Evolutionary conservation across 169 alveolate species (phyloP).

Genomic region (Plasmodium falciparum): DNA sequence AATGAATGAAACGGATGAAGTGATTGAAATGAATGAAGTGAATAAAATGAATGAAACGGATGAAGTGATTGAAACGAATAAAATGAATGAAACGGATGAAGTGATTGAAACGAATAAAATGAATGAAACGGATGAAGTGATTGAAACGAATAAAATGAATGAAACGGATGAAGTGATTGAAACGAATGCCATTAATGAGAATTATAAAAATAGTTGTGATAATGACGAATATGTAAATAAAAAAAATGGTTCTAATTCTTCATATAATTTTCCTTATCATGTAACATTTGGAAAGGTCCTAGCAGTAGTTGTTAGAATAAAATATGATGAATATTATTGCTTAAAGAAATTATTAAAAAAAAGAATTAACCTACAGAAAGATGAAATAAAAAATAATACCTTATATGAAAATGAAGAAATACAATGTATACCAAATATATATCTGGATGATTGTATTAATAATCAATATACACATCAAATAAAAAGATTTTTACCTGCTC

Average conservation of each 20-base stretch:
- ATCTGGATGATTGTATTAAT: conserved; percentile 38
- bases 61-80: not conserved
- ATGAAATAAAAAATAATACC: conserved; percentile 23
- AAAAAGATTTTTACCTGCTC: conserved; percentile 13
- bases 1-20: not conserved
- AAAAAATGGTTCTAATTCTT: too few relatives aligned
- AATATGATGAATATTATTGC: conserved; percentile 59
- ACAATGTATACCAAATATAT: conserved; percentile 36
- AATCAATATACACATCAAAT: conserved; percentile 58
- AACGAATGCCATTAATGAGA: not conserved
- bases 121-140: not conserved
- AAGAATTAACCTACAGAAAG: conserved; percentile 32
- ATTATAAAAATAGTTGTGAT: not conserved
- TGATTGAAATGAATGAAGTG: too few relatives aligned
- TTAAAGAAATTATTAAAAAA: conserved; percentile 41
- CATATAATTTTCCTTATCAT: not conserved
- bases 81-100: too few relatives aligned
- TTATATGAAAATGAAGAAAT: conserved; percentile 39
- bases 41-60: not conserved
- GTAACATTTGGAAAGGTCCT: conserved; percentile 23
- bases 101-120: not conserved
- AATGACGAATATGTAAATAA: not conserved
- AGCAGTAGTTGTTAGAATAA: conserved; percentile 25
- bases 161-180: too few relatives aligned
- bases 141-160: not conserved